Evolutionary conservation across 306 rosid species (phyloP), one percentile per base, ranked within the genome.

Genomic region (Prosopis cineraria): DNA sequence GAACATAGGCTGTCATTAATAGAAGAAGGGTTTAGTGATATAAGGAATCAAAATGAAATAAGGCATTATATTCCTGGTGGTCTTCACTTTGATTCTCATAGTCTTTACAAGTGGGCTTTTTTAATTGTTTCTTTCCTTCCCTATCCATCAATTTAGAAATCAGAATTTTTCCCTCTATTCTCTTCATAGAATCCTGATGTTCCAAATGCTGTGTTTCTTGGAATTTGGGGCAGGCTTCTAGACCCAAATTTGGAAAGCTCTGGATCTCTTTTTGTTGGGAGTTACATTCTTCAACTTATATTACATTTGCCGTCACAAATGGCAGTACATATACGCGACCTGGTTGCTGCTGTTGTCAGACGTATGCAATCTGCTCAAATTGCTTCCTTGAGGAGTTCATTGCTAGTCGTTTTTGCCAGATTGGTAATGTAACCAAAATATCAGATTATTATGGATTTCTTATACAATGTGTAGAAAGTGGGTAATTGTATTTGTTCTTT

Each of bases 201-300:
- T 63, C 71, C 8, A 58, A 65, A 24, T 82, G 85, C 72, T 56
- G 70, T 72, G 25, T 81, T 70, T 71, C 70, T 53, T 79, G 39
- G 60, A 81, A 86, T 78, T 68, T 68, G 76, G 20, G 84, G 80
- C 92, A 95, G 98, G 81, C 88, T 95, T 84, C 83, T 95, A 45
- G 90, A 95, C 84, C 98, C 98, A 22, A 72, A 85, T 73, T 76
- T 92, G 89, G 98, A 90, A 77, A 89, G 97, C 89, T 95, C 98
- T 24, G 98, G 95, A 79, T 95, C 98, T 22, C 90, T 92, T 53
- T 95, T 95, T 81, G 98, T 85, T 83, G 98, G 98, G 75, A 88
- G 96, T 84, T 91, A 87, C 81, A 86, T 95, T 71, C 89, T 95
- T 85, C 98, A 95, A 82, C 93, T 95, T 81, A 85, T 95, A 84